Base-by-base conservation (phyloP, 208 protist genomes). In the Herpetomonas muscarum region DNA sequence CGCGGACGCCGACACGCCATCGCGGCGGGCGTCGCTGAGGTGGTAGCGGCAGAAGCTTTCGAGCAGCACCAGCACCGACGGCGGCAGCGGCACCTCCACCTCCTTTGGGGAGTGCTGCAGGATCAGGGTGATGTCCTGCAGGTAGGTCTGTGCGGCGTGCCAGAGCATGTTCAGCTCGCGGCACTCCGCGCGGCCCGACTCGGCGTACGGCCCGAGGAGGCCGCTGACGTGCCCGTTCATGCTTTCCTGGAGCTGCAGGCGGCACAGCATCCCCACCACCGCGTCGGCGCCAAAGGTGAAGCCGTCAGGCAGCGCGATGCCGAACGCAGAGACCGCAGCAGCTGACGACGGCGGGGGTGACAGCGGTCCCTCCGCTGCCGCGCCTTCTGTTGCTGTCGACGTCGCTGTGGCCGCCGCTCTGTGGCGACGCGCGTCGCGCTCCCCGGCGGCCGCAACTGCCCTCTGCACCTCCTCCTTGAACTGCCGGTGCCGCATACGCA, bases 101-200 rank as follows among this genome's bases (percentile, higher is more conserved):
- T 73, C 41, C 13, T 70, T 72, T 4, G 66, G 51, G 31, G 78
- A 37, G 22, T 72, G 76, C 59, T 83, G 72, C 36, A 93, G 57
- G 24, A 87, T 70, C 12, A 63, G 60, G 0, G 79, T 67, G 37
- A 92, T 63, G 45, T 83, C 79, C 13, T 71, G 65, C 45, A 93
- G 44, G 61, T 93, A 93, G 55, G 78, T 73, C 48, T 85, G 79
- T n/a, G 65, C 67, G 28, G 86, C 86, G 28, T 86, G 82, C 80
- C 81, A 93, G 54, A 93, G 74, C 42, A 80, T 57, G 13, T 67
- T 84, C 17, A 93, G 61, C 49, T 85, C 74, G 39, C 74, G 86
- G 44, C 70, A 79, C 55, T 87, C 76, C 2, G 73, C 58, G 17
- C 80, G 71, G 31, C 61, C 45, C 19, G 68, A 65, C 42, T 82